Evolutionary conservation across 306 rosid species (phyloP).

Genomic region (Fragaria ananassa): DNA sequence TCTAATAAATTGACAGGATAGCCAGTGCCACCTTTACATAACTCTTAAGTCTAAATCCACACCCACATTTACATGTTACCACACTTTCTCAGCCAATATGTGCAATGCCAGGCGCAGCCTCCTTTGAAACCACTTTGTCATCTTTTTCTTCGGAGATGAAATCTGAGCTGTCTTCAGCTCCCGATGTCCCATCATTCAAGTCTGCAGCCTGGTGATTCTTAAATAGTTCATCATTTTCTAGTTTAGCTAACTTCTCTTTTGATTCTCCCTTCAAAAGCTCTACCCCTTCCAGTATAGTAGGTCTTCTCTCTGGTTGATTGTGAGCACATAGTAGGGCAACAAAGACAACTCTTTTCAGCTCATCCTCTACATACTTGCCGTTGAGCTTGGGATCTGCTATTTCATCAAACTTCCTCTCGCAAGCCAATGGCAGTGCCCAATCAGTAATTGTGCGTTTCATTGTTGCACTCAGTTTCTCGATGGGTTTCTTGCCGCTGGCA

Average conservation of each 20-base stretch:
- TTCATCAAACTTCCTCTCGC: slow-evolving; percentile 58
- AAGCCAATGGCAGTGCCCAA: slow-evolving; percentile 88
- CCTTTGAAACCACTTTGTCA: slow-evolving; percentile 41
- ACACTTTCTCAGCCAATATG: slow-evolving; percentile 17
- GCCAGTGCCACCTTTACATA: slow-evolving; percentile 24
- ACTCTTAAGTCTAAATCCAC: background rate
- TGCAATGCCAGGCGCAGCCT: slow-evolving; percentile 22
- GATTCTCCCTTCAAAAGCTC: slow-evolving; percentile 78
- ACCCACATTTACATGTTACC: slow-evolving; percentile 13
- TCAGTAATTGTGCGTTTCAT: slow-evolving; percentile 64
- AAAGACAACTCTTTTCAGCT: slow-evolving; percentile 71
- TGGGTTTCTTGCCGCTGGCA: slow-evolving; percentile 82
- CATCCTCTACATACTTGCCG: slow-evolving; percentile 69
- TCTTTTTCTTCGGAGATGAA: slow-evolving; percentile 66
- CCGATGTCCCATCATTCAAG: slow-evolving; percentile 33
- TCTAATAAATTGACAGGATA: slow-evolving; percentile 29
- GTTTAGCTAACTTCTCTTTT: slow-evolving; percentile 52
- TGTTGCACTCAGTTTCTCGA: slow-evolving; percentile 50
- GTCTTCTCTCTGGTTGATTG: slow-evolving; percentile 70
- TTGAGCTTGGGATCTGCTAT: slow-evolving; percentile 78
- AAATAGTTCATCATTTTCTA: slow-evolving; percentile 70
- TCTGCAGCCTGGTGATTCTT: slow-evolving; percentile 34
- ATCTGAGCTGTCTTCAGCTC: slow-evolving; percentile 68
- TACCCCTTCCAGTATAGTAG: slow-evolving; percentile 70
- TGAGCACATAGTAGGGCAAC: slow-evolving; percentile 71